These are phyloP conservation scores for Exophiala xenobiotica DNA, from an alignment of 2,329 filamentous ascomycete species.

Conservation along the genomic window DNA sequence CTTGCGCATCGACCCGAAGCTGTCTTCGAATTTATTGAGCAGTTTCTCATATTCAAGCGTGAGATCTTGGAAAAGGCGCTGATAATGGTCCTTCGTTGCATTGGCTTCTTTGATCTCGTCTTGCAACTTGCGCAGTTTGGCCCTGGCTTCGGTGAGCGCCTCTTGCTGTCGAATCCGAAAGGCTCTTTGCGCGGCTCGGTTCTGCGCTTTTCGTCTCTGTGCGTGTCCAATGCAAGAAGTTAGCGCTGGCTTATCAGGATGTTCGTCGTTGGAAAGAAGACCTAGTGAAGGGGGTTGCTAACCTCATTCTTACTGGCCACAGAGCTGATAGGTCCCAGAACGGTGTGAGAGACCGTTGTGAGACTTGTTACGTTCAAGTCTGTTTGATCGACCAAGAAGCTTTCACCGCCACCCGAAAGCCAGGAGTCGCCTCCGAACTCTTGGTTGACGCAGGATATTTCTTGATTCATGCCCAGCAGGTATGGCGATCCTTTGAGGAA, in stretches of 20 bases:
- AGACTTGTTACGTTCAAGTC: too few relatives aligned
- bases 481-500: neutral
- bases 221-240: too few relatives aligned
- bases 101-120: conserved; percentile 11
- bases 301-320: conserved; percentile 14
- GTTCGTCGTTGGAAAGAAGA: too few relatives aligned
- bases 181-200: conserved; percentile 84
- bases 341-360: neutral
- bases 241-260: too few relatives aligned
- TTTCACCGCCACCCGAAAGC: too few relatives aligned
- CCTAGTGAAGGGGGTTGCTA: too few relatives aligned
- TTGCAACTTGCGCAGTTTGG: conserved; percentile 7
- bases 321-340: neutral
- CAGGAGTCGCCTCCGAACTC: neutral
- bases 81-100: conserved; percentile 12
- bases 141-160: conserved; percentile 26
- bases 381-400: too few relatives aligned
- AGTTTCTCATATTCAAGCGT: conserved; percentile 11
- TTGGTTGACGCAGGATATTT: neutral
- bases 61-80: conserved; percentile 13
- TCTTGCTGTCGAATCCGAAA: conserved; percentile 94
- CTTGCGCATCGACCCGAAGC: neutral
- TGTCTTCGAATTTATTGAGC: conserved; percentile 4
- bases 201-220: conserved; percentile 75
- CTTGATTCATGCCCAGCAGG: neutral